These are phyloP conservation scores for Suillus hirtellus DNA, from an alignment of 768 basidiomycete species.

Conservation along the genomic window DNA sequence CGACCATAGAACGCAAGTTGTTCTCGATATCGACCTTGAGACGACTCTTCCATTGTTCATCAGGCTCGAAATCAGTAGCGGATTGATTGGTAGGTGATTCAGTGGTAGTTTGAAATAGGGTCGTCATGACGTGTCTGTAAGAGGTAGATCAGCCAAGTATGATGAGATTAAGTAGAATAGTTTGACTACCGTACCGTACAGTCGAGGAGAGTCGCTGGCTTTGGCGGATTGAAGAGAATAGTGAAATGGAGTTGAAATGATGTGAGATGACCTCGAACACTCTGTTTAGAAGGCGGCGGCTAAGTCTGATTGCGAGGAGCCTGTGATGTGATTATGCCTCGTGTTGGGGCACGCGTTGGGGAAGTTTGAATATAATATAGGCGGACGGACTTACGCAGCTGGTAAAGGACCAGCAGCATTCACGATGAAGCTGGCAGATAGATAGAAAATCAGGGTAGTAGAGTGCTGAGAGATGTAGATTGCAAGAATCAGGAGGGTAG, in stretches of 20 bases:
- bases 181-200: slow-evolving; percentile 8
- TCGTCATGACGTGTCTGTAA: slow-evolving; percentile 22
- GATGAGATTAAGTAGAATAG: slow-evolving; percentile 7
- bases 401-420: slow-evolving; percentile 17
- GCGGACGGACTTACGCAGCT: slow-evolving; percentile 20
- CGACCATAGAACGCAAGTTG: slow-evolving; percentile 41
- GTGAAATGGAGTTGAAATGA: slow-evolving; percentile 17
- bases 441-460: slow-evolving; percentile 1
- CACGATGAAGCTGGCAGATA: slow-evolving; percentile 10
- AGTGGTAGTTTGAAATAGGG: slow-evolving; percentile 23
- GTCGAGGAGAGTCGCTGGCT: slow-evolving; percentile 1
- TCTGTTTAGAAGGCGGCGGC: slow-evolving; percentile 17
- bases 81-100: slow-evolving; percentile 14
- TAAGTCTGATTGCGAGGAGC: slow-evolving; percentile 23
- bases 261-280: slow-evolving; percentile 18
- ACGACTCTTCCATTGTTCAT: slow-evolving; percentile 53
- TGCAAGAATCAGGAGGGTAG: background rate
- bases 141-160: background rate
- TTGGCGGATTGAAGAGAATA: slow-evolving; percentile 5
- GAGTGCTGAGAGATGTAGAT: background rate
- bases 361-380: slow-evolving; percentile 22
- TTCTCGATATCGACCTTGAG: slow-evolving; percentile 55
- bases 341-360: slow-evolving; percentile 54
- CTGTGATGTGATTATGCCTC: slow-evolving; percentile 52
- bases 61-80: slow-evolving; percentile 44